These are phyloP conservation scores for Apiospora hydei DNA, from an alignment of 2,329 filamentous ascomycete species.

Conservation along the genomic window DNA sequence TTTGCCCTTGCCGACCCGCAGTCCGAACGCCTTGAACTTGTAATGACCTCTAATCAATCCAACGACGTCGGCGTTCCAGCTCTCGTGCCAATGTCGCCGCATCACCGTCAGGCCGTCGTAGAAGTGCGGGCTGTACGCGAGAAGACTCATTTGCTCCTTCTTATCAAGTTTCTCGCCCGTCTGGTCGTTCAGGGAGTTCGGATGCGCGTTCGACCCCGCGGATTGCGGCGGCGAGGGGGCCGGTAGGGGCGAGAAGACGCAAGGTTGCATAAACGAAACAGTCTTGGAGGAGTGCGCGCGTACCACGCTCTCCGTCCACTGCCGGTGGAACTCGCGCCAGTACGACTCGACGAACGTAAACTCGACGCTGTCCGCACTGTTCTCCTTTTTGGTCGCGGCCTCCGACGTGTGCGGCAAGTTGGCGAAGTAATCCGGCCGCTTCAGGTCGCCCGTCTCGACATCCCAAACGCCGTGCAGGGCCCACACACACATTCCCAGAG, in stretches of 20 bases:
- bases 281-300: slow-evolving; percentile 28
- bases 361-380: slow-evolving; percentile 22
- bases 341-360: slow-evolving; percentile 34
- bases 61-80: slow-evolving; percentile 37
- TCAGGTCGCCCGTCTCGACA: slow-evolving; percentile 30
- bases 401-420: slow-evolving; percentile 26
- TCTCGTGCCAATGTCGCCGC: slow-evolving; percentile 36
- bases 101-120: slow-evolving; percentile 37
- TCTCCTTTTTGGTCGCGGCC: slow-evolving; percentile 27
- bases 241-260: slow-evolving; percentile 29
- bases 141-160: slow-evolving; percentile 11
- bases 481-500: slow-evolving; percentile 35
- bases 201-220: not conserved
- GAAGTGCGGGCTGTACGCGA: slow-evolving; percentile 36
- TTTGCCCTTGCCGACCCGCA: slow-evolving; percentile 32
- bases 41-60: slow-evolving; percentile 35
- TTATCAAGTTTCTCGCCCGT: slow-evolving; percentile 19
- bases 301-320: slow-evolving; percentile 30
- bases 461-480: slow-evolving; percentile 37
- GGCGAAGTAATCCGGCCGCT: slow-evolving; percentile 32
- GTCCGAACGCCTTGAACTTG: slow-evolving; percentile 31
- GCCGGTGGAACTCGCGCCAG: slow-evolving; percentile 33
- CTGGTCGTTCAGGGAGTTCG: not conserved
- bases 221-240: slow-evolving; percentile 28
- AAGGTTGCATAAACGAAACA: slow-evolving; percentile 33